Conservation (phyloP, 2,329 filamentous ascomycete genomes). For the Lanzia echinophila region DNA sequence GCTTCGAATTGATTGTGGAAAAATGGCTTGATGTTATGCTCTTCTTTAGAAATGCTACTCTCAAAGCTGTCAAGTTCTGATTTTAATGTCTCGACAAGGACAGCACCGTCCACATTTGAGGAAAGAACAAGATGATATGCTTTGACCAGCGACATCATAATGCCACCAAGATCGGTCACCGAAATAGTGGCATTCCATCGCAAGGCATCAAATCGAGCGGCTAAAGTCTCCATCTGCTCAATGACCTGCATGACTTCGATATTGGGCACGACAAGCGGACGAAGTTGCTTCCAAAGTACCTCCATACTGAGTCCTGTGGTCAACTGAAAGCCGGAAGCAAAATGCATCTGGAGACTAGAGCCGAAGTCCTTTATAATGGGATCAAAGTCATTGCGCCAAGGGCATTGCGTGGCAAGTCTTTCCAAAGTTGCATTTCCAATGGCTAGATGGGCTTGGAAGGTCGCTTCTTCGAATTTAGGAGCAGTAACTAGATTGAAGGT, state of each 20-base stretch:
- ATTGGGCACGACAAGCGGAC: slow-evolving; percentile 52
- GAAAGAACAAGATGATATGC: slow-evolving; percentile 51
- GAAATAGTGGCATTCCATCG: slow-evolving; percentile 51
- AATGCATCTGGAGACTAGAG: slow-evolving; percentile 45
- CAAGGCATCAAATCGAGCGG: slow-evolving; percentile 52
- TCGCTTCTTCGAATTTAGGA: slow-evolving; percentile 51
- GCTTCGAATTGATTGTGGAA: slow-evolving; percentile 50
- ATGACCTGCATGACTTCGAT: slow-evolving; percentile 40
- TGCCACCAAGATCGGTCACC: slow-evolving; percentile 45
- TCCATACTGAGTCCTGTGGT: slow-evolving; percentile 77
- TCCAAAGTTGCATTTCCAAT: slow-evolving; percentile 29
- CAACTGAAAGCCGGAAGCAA: slow-evolving; percentile 64
- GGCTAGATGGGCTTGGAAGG: slow-evolving; percentile 56
- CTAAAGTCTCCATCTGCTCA: slow-evolving; percentile 48
- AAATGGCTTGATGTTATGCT: slow-evolving; percentile 40
- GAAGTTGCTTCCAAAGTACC: slow-evolving; percentile 64
- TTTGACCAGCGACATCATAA: slow-evolving; percentile 48
- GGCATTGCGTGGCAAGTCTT: background rate
- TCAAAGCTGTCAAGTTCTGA: slow-evolving; percentile 48
- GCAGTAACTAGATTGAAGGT: slow-evolving; percentile 43
- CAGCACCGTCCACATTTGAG: slow-evolving; percentile 27
- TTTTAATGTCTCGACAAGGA: slow-evolving; percentile 42
- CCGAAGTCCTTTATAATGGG: slow-evolving; percentile 21
- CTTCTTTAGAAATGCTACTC: slow-evolving; percentile 36
- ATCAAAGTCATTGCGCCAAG: background rate